phyloP scores from a whole-genome alignment of 2,329 filamentous ascomycete species.

The Neofusicoccum umdonicola region DNA sequence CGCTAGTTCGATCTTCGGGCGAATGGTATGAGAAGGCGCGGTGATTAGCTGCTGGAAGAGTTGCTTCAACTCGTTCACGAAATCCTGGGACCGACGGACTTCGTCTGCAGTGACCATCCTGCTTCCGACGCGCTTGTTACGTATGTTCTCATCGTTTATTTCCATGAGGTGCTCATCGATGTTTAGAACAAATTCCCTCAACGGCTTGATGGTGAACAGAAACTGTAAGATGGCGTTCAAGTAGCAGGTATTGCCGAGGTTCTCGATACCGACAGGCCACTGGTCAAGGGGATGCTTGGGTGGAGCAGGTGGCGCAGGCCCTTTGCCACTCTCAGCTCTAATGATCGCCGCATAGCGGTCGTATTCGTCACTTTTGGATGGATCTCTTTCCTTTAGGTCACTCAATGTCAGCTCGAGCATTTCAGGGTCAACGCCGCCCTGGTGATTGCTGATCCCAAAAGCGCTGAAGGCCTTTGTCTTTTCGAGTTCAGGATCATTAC shows the following conservation, averaged over 20 bases:
- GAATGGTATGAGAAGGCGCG: constrained; percentile 48
- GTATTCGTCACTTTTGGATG: constrained; percentile 12
- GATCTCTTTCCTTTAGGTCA: constrained; percentile 13
- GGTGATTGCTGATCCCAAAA: constrained; percentile 51
- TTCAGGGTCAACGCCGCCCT: constrained; percentile 49
- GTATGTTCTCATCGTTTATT: constrained; percentile 61
- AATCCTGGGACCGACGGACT: constrained; percentile 65
- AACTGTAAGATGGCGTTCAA: constrained; percentile 96
- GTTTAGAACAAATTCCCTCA: constrained; percentile 76
- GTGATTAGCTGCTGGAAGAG: constrained; percentile 71
- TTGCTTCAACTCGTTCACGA: constrained; percentile 68
- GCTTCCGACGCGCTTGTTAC: constrained; percentile 72
- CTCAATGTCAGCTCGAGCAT: constrained; percentile 29
- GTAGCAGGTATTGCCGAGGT: constrained; percentile 98
- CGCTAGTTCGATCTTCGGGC: constrained; percentile 2
- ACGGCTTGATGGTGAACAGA: constrained; percentile 80
- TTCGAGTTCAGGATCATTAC: constrained; percentile 53
- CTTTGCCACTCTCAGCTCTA: constrained; percentile 8
- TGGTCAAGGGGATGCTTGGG: constrained; percentile 38
- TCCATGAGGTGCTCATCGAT: constrained; percentile 71
- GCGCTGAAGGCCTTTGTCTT: constrained; percentile 36
- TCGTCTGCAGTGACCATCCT: constrained; percentile 60
- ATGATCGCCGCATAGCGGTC: constrained; percentile 12
- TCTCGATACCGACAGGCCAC: constrained; percentile 81
- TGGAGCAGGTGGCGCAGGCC: background rate